Evolutionary conservation across 352 stramenopile species (phyloP).

Genomic region (Phytopythium oedochilum): DNA sequence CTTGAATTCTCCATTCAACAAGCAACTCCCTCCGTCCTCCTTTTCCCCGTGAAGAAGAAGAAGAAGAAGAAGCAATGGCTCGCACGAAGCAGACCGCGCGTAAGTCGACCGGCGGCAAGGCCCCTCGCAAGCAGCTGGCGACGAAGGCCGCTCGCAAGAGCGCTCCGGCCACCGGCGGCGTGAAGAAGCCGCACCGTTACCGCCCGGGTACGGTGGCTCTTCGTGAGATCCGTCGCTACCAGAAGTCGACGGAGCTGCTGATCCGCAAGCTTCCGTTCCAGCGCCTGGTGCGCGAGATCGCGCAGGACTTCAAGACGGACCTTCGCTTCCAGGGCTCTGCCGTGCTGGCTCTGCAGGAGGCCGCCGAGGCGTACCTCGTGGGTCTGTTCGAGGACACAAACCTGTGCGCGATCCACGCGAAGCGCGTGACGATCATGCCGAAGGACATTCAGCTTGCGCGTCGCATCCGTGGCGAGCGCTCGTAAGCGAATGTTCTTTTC

Average conservation of each 20-base stretch:
- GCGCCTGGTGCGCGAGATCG: slow-evolving; percentile 91
- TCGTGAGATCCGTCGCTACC: slow-evolving; percentile 96
- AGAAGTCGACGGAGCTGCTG: slow-evolving; percentile 95
- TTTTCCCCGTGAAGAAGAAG: not conserved
- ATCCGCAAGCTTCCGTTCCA: slow-evolving; percentile 97
- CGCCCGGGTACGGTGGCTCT: slow-evolving; percentile 88
- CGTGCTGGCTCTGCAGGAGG: slow-evolving; percentile 85
- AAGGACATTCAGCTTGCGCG: slow-evolving; percentile 95
- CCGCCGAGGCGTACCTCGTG: slow-evolving; percentile 80
- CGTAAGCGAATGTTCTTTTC: slow-evolving; percentile 35
- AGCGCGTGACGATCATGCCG: slow-evolving; percentile 93
- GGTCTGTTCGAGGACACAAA: slow-evolving; percentile 92
- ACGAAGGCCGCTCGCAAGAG: slow-evolving; percentile 92
- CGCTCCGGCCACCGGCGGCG: slow-evolving; percentile 85
- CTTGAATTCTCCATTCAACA: slow-evolving; percentile 5
- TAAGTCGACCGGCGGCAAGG: slow-evolving; percentile 94
- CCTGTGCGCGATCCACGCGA: slow-evolving; percentile 92
- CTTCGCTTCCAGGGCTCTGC: slow-evolving; percentile 86
- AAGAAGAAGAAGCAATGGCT: slow-evolving; percentile 63
- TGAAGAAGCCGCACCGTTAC: slow-evolving; percentile 92
- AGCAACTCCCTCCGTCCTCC: too few relatives aligned
- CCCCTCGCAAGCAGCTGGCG: slow-evolving; percentile 92
- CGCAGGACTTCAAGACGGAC: slow-evolving; percentile 86
- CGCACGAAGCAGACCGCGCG: slow-evolving; percentile 96
- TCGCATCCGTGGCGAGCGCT: slow-evolving; percentile 88